These are phyloP conservation scores for Ophiostoma himal-ulmi DNA, from an alignment of 2,329 filamentous ascomycete genomes.

Conservation along the genomic window DNA sequence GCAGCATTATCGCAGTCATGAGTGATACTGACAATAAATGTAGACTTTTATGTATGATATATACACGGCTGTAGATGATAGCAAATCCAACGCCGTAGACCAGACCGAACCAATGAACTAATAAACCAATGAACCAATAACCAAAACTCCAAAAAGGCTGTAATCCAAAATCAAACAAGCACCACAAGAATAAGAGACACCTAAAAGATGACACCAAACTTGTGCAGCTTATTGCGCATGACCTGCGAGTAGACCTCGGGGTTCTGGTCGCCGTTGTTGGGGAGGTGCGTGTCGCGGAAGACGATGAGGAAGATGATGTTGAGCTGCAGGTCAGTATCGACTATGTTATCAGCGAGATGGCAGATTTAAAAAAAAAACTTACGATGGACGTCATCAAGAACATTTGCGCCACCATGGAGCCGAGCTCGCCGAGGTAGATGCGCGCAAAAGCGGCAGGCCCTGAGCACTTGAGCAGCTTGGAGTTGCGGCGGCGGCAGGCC, in stretches of 20 bases:
- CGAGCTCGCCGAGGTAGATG: slow-evolving; percentile 2
- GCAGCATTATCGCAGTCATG: not conserved
- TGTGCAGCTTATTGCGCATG: slow-evolving; percentile 23
- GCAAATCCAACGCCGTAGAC: not conserved
- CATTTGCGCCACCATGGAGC: slow-evolving; percentile 9
- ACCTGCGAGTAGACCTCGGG: slow-evolving; percentile 22
- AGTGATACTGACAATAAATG: not conserved
- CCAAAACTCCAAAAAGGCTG: slow-evolving; percentile 5
- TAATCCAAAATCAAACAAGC: not conserved
- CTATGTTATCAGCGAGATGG: not conserved
- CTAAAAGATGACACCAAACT: slow-evolving; percentile 19
- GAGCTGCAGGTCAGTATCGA: slow-evolving; percentile 9
- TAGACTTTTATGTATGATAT: not conserved
- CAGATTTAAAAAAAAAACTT: not conserved
- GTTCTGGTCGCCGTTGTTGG: slow-evolving; percentile 18
- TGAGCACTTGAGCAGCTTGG: not conserved
- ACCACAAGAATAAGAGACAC: not conserved
- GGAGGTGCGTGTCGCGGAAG: slow-evolving; percentile 15
- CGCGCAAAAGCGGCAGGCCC: slow-evolving; percentile 4
- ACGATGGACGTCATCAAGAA: slow-evolving; percentile 16
- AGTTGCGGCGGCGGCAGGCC: slow-evolving; percentile 11
- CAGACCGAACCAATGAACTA: not conserved
- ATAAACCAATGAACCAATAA: not conserved
- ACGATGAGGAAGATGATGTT: slow-evolving; percentile 21
- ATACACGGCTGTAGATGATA: not conserved